Base-by-base conservation (phyloP, 2,329 filamentous ascomycete genomes). In the Emergomyces pasteurianus region DNA sequence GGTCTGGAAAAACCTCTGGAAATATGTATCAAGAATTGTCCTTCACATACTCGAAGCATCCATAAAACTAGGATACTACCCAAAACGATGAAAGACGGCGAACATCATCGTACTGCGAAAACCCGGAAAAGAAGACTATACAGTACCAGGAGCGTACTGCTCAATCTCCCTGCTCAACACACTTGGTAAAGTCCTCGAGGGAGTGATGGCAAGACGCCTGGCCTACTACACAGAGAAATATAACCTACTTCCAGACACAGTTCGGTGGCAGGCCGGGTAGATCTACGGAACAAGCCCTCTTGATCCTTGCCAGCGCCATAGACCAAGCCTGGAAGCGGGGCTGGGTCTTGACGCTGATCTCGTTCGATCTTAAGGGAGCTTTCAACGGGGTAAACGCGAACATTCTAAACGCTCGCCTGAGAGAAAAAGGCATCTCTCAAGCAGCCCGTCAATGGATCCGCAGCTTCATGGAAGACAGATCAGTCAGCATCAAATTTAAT, bases 251-350 rank as follows among this genome's bases (percentile, higher is more conserved):
- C 66, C 64, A 16, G 57, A 66, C 52, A 6, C 49, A 70, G 14
- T 70, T 69, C 55, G 58, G 66, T n/a, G 66, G 60, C 26, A 56
- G 68, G 36, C 64, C 63, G 47, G 66, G 64, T 6, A 57, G 61
- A 40, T 60, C 58, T 16, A 63, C 63, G 46, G 65, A 71, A 36
- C 61, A 70, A 62, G 67, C 66, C 8, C 62, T 70, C 1, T 52
- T 69, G 1, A 54, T 67, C 3, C 64, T 69, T 4, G 50, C 58
- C 7, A 65, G 65, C n/a, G 56, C 61, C 8, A 65, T 70, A 21
- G 60, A 63, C 34, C 49, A 54, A 56, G 64, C 60, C 57, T 66
- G 60, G 63, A n/a, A 63, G 14, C 6, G 58, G 52, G 59, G 26
- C 0, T 66, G 60, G 36, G 63, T 69, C 5, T 58, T 68, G 1